Conservation (phyloP, 2,329 filamentous ascomycete species). For the Ceratocystis diversiconidia region DNA sequence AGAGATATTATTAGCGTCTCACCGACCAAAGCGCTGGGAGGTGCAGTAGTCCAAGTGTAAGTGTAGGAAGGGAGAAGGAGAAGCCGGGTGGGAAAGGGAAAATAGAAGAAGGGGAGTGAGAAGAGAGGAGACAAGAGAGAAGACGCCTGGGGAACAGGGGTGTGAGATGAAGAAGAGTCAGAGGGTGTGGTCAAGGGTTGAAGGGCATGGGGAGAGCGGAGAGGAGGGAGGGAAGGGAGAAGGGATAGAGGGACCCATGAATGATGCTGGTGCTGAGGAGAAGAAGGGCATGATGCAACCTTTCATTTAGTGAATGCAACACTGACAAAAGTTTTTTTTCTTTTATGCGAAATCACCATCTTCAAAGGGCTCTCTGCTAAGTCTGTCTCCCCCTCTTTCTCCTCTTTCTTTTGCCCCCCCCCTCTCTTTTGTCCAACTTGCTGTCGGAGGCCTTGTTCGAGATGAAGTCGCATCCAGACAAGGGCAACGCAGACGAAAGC, state of each 20-base stretch:
- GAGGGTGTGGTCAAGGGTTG: background rate
- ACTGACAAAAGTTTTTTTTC: background rate
- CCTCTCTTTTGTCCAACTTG: background rate
- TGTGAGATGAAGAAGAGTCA: background rate
- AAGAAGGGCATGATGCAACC: background rate
- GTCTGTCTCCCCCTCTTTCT: background rate
- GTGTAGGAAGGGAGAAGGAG: background rate
- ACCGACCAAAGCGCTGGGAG: background rate
- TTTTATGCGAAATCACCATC: background rate
- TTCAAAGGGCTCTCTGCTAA: background rate
- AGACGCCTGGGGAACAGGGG: background rate
- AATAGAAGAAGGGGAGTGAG: background rate
- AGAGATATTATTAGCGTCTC: slow-evolving; percentile 7
- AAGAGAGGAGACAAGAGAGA: background rate
- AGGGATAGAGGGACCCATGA: background rate
- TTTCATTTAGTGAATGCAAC: background rate
- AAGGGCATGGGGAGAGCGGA: background rate
- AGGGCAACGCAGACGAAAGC: no score
- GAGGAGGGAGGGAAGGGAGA: background rate
- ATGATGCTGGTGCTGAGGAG: background rate
- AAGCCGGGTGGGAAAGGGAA: background rate
- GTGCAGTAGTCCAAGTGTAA: background rate
- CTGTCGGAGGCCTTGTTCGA: background rate
- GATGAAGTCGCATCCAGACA: no score
- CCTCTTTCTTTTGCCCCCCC: background rate